Evolutionary conservation across 441 rosid species (phyloP).

Genomic region (Raphanus hybrid): DNA sequence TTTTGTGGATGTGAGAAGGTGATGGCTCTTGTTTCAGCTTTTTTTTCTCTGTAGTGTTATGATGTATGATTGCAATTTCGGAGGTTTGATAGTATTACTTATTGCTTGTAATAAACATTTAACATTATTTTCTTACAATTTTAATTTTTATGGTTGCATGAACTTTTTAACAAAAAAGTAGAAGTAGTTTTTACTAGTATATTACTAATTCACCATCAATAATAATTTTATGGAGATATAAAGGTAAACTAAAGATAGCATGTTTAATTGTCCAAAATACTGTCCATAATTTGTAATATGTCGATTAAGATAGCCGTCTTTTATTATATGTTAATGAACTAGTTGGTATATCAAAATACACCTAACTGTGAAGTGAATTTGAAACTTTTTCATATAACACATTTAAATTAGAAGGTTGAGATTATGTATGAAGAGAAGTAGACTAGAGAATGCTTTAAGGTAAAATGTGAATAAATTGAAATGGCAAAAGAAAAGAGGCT

Average conservation of each 20-base stretch:
- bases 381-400: neutral
- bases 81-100: conserved; percentile 11
- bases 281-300: neutral
- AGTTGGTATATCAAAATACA: conserved; percentile 8
- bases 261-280: neutral
- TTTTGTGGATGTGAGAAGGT: conserved; percentile 57
- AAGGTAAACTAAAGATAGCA: neutral
- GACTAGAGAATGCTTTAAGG: neutral
- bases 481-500: neutral
- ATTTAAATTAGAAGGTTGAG: conserved; percentile 16
- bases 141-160: neutral
- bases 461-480: neutral
- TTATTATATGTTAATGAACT: neutral
- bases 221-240: neutral
- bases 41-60: conserved; percentile 12
- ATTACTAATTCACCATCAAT: neutral
- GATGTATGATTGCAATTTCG: conserved; percentile 23
- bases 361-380: conserved; percentile 7
- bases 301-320: neutral
- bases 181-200: neutral
- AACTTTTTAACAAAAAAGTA: neutral
- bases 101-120: conserved; percentile 13
- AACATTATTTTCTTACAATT: neutral
- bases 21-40: conserved; percentile 39
- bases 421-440: conserved; percentile 3